Conservation (phyloP, 495 filamentous ascomycete species). For the Chaetomidium leptoderma region DNA sequence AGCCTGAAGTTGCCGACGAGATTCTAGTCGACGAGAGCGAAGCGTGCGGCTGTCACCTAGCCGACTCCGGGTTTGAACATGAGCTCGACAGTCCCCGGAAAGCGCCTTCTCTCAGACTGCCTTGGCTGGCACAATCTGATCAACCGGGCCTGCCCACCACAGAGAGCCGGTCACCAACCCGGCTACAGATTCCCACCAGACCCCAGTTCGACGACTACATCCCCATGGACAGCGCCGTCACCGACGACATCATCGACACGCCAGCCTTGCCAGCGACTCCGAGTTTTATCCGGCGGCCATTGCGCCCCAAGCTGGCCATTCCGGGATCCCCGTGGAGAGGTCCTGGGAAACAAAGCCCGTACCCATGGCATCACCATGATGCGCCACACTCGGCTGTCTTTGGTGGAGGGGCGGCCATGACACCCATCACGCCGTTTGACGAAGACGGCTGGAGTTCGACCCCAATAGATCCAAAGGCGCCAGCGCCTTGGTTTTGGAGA, state of each 20-base stretch:
- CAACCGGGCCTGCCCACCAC: neutral
- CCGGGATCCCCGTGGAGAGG: constrained; percentile 26
- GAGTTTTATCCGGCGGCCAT: neutral
- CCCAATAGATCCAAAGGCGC: constrained; percentile 19
- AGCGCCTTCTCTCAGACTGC: constrained; percentile 10
- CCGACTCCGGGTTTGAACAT: neutral
- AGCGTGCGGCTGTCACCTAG: neutral
- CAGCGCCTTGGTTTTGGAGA: constrained; percentile 20
- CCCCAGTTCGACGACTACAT: constrained; percentile 11
- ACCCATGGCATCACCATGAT: constrained; percentile 19
- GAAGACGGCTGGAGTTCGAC: constrained; percentile 16
- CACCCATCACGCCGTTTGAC: constrained; percentile 32
- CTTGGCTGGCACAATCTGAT: constrained; percentile 14
- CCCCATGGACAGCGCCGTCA: constrained; percentile 21
- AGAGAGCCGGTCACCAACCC: constrained; percentile 17
- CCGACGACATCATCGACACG: constrained; percentile 20
- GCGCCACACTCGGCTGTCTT: constrained; percentile 22
- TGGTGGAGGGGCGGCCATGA: constrained; percentile 26
- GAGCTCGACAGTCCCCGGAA: neutral
- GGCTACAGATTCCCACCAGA: constrained; percentile 16
- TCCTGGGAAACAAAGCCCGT: constrained; percentile 20
- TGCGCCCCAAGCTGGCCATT: constrained; percentile 14
- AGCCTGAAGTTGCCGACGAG: neutral
- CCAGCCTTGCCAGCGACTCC: neutral
- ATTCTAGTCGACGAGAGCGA: neutral